Percentiles rank a stretch among this genome's conserved stretches.
phyloP scores from a whole-genome alignment of 1,284 basidiomycete genomes.

The Phylloporus gajari region DNA sequence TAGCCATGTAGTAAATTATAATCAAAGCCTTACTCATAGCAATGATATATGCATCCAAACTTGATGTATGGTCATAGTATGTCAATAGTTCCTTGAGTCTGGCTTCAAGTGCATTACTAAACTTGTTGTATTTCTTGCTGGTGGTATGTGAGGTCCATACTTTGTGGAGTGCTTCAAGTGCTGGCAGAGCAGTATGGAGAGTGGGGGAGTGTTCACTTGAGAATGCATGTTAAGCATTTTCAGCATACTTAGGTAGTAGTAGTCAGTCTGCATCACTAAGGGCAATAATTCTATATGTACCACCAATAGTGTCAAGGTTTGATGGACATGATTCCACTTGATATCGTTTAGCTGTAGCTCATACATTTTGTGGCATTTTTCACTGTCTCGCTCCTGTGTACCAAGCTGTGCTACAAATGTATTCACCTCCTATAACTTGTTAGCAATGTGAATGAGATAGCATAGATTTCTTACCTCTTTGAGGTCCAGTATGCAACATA shows the following conservation, averaged over 20 bases:
- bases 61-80: neutral
- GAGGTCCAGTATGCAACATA: neutral
- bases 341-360: constrained; percentile 2
- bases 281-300: too few species aligned
- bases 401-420: neutral
- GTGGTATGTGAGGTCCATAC: constrained; percentile 29
- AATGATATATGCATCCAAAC: neutral
- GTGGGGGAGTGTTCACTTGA: constrained; percentile 12
- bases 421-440: neutral
- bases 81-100: constrained; percentile 14
- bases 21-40: neutral
- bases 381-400: too few species aligned
- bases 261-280: too few species aligned
- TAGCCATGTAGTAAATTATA: constrained; percentile 15
- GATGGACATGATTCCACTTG: neutral
- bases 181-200: too few species aligned
- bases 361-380: constrained; percentile 4
- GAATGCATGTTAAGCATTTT: constrained; percentile 28
- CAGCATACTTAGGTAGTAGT: constrained; percentile 18
- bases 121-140: constrained; percentile 4
- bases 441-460: too few species aligned
- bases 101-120: constrained; percentile 29
- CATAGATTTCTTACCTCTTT: neutral
- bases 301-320: neutral
- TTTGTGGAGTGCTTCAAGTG: constrained; percentile 25